Conservation (phyloP, 2,329 filamentous ascomycete genomes). For the Lanzia echinophila region DNA sequence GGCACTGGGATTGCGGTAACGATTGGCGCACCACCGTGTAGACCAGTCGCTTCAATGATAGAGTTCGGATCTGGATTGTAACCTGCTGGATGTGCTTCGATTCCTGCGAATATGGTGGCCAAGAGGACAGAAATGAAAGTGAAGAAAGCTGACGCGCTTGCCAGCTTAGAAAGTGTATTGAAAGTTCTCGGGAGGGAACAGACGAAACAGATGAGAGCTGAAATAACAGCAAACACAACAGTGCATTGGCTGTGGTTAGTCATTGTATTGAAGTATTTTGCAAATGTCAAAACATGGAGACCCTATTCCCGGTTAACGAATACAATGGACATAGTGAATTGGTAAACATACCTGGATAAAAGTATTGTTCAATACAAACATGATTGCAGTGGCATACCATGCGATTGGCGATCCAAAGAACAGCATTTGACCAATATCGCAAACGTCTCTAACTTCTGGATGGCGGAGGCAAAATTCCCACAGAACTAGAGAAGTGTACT, state of each 20-base stretch:
- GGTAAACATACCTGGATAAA: conserved; percentile 66
- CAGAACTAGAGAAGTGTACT: conserved; percentile 71
- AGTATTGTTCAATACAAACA: conserved; percentile 93
- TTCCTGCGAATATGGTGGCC: conserved; percentile 72
- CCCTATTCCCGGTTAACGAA: conserved; percentile 38
- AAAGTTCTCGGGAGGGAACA: conserved; percentile 84
- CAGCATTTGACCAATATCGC: conserved; percentile 91
- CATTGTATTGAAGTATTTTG: conserved; percentile 88
- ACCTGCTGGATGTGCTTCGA: conserved; percentile 66
- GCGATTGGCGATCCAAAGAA: conserved; percentile 78
- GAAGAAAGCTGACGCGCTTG: conserved; percentile 73
- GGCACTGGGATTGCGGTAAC: conserved; percentile 60
- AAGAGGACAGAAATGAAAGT: conserved; percentile 85
- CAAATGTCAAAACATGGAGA: conserved; percentile 76
- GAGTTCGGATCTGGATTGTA: conserved; percentile 47
- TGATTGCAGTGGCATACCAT: conserved; percentile 64
- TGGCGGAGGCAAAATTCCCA: conserved; percentile 85
- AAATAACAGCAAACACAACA: conserved; percentile 69
- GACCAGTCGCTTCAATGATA: conserved; percentile 21
- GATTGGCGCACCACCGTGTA: conserved; percentile 50
- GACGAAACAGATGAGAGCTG: conserved; percentile 67
- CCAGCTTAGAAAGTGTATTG: conserved; percentile 69
- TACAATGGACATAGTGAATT: background rate
- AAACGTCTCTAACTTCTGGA: conserved; percentile 86
- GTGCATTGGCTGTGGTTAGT: conserved; percentile 67